A percentile compares a stretch with the other conserved stretches of the same genome.
These are phyloP conservation scores for Elongisporangium senticosum DNA, from an alignment of 352 stramenopile species.

Conservation along the genomic window DNA sequence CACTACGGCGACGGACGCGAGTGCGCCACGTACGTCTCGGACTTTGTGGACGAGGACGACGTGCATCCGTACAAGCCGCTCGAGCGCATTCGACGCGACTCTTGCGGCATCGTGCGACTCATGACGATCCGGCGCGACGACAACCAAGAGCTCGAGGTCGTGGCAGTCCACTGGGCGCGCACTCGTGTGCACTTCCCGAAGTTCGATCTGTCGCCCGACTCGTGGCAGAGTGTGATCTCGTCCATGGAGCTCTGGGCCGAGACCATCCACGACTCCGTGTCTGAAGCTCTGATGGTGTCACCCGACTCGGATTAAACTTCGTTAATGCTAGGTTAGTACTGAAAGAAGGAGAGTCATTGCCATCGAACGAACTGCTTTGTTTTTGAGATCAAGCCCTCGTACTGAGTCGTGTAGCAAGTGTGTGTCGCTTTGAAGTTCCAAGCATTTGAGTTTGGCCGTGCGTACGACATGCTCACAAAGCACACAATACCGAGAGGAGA, in stretches of 20 bases:
- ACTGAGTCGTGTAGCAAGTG: too few species aligned
- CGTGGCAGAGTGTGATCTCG: too few species aligned
- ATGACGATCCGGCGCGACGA: background rate
- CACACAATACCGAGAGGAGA: slow-evolving; percentile 7
- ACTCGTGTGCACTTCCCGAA: background rate
- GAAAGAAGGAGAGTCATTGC: too few species aligned
- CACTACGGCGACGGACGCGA: slow-evolving; percentile 4
- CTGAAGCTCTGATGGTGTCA: too few species aligned
- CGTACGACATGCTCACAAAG: slow-evolving; percentile 19
- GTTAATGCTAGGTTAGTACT: too few species aligned
- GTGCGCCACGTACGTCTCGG: slow-evolving; percentile 11
- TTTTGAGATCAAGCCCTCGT: too few species aligned
- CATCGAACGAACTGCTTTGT: too few species aligned
- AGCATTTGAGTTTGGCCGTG: slow-evolving; percentile 6
- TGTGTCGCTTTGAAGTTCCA: too few species aligned
- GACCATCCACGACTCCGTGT: too few species aligned
- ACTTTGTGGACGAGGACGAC: slow-evolving; percentile 27
- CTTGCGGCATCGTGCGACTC: background rate
- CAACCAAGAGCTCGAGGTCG: background rate
- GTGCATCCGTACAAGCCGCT: slow-evolving; percentile 25
- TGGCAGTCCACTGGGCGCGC: background rate
- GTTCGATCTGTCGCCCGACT: background rate
- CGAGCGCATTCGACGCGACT: slow-evolving; percentile 11
- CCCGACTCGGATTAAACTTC: too few species aligned
- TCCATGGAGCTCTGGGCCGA: too few species aligned